A percentile compares a stretch with the other conserved stretches of the same genome.
Conservation (phyloP, 2,329 filamentous ascomycete species). For the Cladosporium cucumerinum region DNA sequence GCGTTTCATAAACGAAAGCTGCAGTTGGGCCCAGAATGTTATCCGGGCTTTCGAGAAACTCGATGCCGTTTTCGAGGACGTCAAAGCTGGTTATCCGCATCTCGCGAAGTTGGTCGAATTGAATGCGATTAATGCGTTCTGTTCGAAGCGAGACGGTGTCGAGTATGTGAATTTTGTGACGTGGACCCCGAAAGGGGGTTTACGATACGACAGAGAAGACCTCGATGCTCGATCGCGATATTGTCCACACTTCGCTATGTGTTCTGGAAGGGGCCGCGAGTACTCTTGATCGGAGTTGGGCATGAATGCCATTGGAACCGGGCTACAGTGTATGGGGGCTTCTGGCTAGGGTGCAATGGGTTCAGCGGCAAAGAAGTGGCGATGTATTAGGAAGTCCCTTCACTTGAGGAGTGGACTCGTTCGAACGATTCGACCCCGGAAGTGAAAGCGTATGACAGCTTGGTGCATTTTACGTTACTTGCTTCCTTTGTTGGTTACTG, state of each 20-base stretch:
- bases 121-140: neutral
- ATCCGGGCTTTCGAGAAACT: neutral
- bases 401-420: too few relatives aligned
- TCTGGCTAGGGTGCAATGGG: too few relatives aligned
- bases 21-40: neutral
- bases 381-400: too few relatives aligned
- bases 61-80: neutral
- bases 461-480: neutral
- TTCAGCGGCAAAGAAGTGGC: too few relatives aligned
- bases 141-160: neutral
- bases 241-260: neutral
- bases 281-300: neutral
- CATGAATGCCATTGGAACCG: neutral
- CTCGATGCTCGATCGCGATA: neutral
- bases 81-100: neutral
- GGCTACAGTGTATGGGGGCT: too few relatives aligned
- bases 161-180: neutral
- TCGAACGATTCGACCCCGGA: too few relatives aligned
- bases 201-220: neutral
- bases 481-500: too few relatives aligned
- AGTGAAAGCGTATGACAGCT: neutral
- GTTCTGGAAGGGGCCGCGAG: neutral
- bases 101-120: neutral
- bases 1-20: neutral
- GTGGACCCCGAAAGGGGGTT: neutral